Percentiles rank a stretch among this genome's conserved stretches.
Evolutionary conservation across 1,139 yeast genomes (phyloP).

Genomic region (Zygoascus meyerae): DNA sequence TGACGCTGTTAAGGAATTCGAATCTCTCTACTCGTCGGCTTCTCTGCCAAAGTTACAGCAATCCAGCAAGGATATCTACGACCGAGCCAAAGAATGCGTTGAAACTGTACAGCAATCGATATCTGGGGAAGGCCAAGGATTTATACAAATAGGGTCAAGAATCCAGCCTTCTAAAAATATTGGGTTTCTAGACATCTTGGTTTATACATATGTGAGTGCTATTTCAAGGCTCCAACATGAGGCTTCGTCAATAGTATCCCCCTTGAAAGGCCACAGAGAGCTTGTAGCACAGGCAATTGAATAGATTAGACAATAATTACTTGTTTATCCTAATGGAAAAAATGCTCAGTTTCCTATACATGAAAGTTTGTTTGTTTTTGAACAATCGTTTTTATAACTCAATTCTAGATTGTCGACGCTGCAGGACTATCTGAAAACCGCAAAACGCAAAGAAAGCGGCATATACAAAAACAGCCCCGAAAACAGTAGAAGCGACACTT

Average conservation of each 20-base stretch:
- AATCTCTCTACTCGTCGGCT: constrained; percentile 1
- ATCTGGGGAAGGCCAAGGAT: constrained; percentile 11
- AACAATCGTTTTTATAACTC: constrained; percentile 30
- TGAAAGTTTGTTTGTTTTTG: constrained; percentile 1
- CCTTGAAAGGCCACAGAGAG: background rate
- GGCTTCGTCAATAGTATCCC: constrained; percentile 1
- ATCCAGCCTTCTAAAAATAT: constrained; percentile 8
- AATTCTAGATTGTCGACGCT: constrained; percentile 57
- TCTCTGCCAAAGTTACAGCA: constrained; percentile 5
- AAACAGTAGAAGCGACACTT: constrained; percentile 80
- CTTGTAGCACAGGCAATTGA: background rate
- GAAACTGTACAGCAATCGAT: constrained; percentile 9
- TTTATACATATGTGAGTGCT: constrained; percentile 25
- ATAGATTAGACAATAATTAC: background rate
- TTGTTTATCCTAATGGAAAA: background rate
- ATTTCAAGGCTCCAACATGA: constrained; percentile 10
- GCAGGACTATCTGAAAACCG: constrained; percentile 70
- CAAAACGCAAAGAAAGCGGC: constrained; percentile 76
- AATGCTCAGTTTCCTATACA: constrained; percentile 6
- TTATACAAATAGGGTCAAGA: constrained; percentile 12
- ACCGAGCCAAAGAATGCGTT: constrained; percentile 10
- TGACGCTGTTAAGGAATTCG: constrained; percentile 10
- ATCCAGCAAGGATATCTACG: constrained; percentile 4
- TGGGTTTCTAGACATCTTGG: constrained; percentile 22
- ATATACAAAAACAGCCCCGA: constrained; percentile 85